A percentile compares a stretch with the other conserved stretches of the same genome.
These are phyloP conservation scores for Lactuca sativa DNA, from an alignment of 129 eudicot genomes.

Conservation along the genomic window DNA sequence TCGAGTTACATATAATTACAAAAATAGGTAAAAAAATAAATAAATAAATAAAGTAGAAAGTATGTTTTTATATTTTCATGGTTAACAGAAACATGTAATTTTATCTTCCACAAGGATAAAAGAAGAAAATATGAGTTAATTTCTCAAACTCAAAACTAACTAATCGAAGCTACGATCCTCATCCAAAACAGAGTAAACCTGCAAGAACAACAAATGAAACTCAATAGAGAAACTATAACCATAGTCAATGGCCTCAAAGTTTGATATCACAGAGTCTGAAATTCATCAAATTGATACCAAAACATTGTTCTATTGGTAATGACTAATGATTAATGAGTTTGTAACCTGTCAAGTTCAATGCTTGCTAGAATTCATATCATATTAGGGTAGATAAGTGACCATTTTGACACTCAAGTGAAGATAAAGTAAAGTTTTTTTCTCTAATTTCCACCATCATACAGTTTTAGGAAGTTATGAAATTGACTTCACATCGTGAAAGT, in stretches of 20 bases:
- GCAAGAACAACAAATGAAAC: conserved; percentile 17
- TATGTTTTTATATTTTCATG: too few species aligned
- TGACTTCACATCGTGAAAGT: neutral
- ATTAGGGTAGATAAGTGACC: neutral
- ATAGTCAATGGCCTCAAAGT: too few species aligned
- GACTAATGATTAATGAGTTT: neutral
- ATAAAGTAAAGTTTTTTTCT: neutral
- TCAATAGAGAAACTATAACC: neutral
- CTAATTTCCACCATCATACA: neutral
- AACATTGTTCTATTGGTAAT: neutral
- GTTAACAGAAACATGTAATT: too few species aligned
- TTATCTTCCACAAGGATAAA: neutral
- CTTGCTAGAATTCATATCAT: neutral
- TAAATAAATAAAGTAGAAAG: too few species aligned
- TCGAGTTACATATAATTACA: too few species aligned
- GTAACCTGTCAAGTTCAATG: neutral
- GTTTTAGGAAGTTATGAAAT: neutral
- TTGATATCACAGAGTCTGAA: neutral
- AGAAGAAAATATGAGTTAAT: conserved; percentile 4
- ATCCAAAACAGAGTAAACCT: conserved; percentile 20
- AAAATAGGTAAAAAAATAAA: too few species aligned
- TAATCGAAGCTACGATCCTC: conserved; percentile 3
- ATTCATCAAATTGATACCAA: neutral
- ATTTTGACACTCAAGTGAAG: neutral
- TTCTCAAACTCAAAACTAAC: conserved; percentile 26